Base-by-base conservation (phyloP, 179 eudicot species). In the Heliamphora pulchella region DNA sequence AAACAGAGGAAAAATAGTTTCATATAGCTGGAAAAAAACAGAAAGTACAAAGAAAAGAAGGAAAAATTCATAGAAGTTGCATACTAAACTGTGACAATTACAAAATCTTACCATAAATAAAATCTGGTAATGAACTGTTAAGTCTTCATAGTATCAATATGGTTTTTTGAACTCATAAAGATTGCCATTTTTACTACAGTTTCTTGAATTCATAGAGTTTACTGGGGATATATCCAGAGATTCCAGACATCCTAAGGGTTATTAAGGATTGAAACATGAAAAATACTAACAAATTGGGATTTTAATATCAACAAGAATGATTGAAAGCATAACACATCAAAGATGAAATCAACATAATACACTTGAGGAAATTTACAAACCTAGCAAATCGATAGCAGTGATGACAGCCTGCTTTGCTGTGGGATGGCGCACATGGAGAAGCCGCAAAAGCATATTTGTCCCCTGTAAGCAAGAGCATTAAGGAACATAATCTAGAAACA, bases 401-500 rank as follows among this genome's bases (percentile, higher is more conserved):
- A 96, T 96, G 79, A 96, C 96, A 81, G 99, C 99, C 89, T 96
- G 98, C 91, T 92, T 96, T 66, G 99, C 99, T 66, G 87, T 88
- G 57, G 99, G 99, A 75, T 94, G 98, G 68, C 95, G 90, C 71
- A 96, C 99, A 85, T 94, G 88, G 74, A 96, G 96, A 87, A 96
- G 99, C 79, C 92, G 91, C 66, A 97, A 94, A 63, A 96, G 89
- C 98, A 96, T 89, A 87, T 96, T 92, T 3, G 98, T 94, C 74
- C 99, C 99, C 99, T 96, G 97, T 76, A 81, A 79, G 71, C 17
- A 82, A 82, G 14, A 61, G 70, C 17, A 69, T 65, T 77, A 11
- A 66, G 74, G 22, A 80, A 69, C 77, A 50, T 44, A 80, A 51
- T 14, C 51, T 1, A 66, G 50, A 43, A 77, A 54, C 1, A 54